A percentile compares a stretch with the other conserved stretches of the same genome.
These are phyloP conservation scores for Fremontodendron californicum DNA, from an alignment of 345 rosid genomes.

Conservation along the genomic window DNA sequence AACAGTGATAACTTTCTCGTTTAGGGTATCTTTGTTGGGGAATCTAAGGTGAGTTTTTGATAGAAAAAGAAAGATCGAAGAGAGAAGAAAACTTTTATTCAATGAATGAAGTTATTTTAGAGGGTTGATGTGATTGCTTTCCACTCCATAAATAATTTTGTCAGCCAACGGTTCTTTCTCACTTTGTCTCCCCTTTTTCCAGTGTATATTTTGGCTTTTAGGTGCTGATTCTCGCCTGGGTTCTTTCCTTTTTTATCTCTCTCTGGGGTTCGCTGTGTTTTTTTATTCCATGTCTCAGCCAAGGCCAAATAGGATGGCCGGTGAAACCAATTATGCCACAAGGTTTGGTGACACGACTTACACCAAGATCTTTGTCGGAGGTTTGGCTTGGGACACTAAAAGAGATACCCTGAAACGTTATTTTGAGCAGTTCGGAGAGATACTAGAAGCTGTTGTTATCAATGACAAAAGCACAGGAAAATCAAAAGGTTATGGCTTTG, in stretches of 20 bases:
- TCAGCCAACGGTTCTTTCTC: slow-evolving; percentile 15
- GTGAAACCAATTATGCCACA: slow-evolving; percentile 7
- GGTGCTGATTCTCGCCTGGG: slow-evolving; percentile 7
- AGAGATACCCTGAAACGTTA: slow-evolving; percentile 25
- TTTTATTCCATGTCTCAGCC: slow-evolving; percentile 26
- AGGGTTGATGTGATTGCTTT: slow-evolving; percentile 11
- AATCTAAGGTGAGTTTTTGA: slow-evolving; percentile 34
- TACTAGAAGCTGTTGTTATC: slow-evolving; percentile 38
- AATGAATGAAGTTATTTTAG: slow-evolving; percentile 7
- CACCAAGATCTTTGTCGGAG: slow-evolving; percentile 45
- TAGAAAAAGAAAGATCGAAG: background rate
- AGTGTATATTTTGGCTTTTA: background rate
- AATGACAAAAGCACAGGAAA: slow-evolving; percentile 23
- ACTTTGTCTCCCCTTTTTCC: background rate
- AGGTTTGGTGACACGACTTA: slow-evolving; percentile 37
- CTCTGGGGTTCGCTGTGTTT: background rate
- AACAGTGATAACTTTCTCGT: slow-evolving; percentile 31
- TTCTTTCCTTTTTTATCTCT: background rate
- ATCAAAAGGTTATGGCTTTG: slow-evolving; percentile 43
- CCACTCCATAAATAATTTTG: background rate
- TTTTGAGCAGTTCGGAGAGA: slow-evolving; percentile 42
- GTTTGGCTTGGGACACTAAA: slow-evolving; percentile 43
- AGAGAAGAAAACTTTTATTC: background rate
- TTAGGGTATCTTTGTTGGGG: slow-evolving; percentile 40
- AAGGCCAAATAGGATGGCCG: slow-evolving; percentile 35